Evolutionary conservation across 2,329 filamentous ascomycete genomes (phyloP).

Genomic region (Fusarium acutatum): DNA sequence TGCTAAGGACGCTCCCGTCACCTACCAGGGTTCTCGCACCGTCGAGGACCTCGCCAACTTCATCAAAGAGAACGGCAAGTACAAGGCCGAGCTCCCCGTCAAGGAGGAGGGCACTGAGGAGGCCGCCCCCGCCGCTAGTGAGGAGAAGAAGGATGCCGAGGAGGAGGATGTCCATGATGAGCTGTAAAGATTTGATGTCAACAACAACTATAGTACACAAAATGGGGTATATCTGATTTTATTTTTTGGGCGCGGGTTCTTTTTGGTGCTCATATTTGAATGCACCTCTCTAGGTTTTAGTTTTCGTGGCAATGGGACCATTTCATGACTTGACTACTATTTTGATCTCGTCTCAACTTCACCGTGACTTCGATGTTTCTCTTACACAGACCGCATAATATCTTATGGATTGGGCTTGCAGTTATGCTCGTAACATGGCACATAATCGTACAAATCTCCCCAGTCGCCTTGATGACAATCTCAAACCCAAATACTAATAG

Average conservation of each 20-base stretch:
- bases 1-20: slow-evolving; percentile 82
- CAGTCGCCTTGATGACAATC: neutral
- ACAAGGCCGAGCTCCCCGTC: slow-evolving; percentile 75
- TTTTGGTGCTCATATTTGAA: slow-evolving; percentile 38
- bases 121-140: slow-evolving; percentile 61
- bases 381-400: neutral
- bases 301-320: slow-evolving; percentile 40
- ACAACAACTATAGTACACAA: slow-evolving; percentile 40
- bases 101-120: slow-evolving; percentile 65
- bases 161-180: slow-evolving; percentile 72
- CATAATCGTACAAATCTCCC: slow-evolving; percentile 21
- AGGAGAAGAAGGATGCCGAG: slow-evolving; percentile 55
- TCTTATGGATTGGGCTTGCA: slow-evolving; percentile 12
- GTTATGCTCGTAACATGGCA: slow-evolving; percentile 14
- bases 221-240: slow-evolving; percentile 45
- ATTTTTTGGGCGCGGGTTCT: slow-evolving; percentile 45
- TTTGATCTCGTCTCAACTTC: neutral
- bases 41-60: slow-evolving; percentile 92
- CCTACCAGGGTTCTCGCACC: slow-evolving; percentile 88
- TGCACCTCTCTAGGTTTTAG: slow-evolving; percentile 40
- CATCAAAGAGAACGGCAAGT: slow-evolving; percentile 93
- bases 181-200: slow-evolving; percentile 65
- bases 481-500: slow-evolving; percentile 2
- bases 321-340: slow-evolving; percentile 34
- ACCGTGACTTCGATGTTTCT: neutral